phyloP scores from a whole-genome alignment of 2,329 filamentous ascomycete genomes.

The Xylariomycetidae sp. region DNA sequence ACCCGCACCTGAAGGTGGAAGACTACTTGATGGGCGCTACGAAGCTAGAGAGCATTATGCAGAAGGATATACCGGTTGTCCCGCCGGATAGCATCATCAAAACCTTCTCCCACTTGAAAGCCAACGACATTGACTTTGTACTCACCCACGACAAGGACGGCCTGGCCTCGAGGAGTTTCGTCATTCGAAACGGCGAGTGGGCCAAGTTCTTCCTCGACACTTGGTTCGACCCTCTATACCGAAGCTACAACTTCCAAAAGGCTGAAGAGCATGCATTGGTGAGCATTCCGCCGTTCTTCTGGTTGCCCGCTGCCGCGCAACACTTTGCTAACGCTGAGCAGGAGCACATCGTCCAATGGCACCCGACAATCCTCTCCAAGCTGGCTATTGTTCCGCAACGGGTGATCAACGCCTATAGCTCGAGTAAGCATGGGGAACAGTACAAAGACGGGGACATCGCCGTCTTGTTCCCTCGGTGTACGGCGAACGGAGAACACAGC shows the following conservation, averaged over 20 bases:
- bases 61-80: conserved; percentile 78
- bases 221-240: conserved; percentile 93
- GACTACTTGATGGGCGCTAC: conserved; percentile 61
- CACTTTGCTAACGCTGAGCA: conserved; percentile 36
- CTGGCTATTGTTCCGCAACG: conserved; percentile 85
- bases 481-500: conserved; percentile 42
- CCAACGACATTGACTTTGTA: conserved; percentile 72
- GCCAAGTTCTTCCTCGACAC: conserved; percentile 87
- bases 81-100: conserved; percentile 96
- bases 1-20: conserved; percentile 63
- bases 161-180: conserved; percentile 68
- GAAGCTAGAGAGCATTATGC: conserved; percentile 71
- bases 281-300: conserved; percentile 26
- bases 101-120: conserved; percentile 78
- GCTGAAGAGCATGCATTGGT: conserved; percentile 88
- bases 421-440: conserved; percentile 47
- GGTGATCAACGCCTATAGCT: conserved; percentile 72
- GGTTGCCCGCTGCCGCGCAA: neutral
- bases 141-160: conserved; percentile 81
- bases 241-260: conserved; percentile 93
- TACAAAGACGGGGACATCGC: conserved; percentile 84
- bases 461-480: conserved; percentile 71
- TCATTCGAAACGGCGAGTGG: conserved; percentile 82
- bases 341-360: conserved; percentile 93
- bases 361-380: conserved; percentile 88